phyloP scores from a whole-genome alignment of 2,329 filamentous ascomycete species.

The Fusarium concolor region DNA sequence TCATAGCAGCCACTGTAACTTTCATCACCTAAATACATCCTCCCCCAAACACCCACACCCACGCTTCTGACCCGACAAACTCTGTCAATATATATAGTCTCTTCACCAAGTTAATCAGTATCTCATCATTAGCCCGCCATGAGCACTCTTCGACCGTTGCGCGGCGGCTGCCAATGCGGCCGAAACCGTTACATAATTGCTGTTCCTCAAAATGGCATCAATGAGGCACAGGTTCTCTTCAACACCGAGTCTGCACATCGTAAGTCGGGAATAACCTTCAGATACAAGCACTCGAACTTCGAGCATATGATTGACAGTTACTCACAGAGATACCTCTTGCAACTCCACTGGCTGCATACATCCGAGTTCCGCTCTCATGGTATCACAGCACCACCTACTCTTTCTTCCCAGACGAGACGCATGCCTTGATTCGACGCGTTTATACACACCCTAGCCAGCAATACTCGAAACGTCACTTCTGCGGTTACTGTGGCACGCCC shows the following conservation, averaged over 20 bases:
- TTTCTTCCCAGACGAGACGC: slow-evolving; percentile 82
- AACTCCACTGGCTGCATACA: slow-evolving; percentile 80
- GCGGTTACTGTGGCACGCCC: slow-evolving; percentile 90
- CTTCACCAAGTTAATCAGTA: not conserved
- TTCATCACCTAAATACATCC: slow-evolving; percentile 12
- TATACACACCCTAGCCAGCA: slow-evolving; percentile 71
- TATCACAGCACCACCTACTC: slow-evolving; percentile 81
- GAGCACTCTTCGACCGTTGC: slow-evolving; percentile 67
- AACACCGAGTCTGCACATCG: slow-evolving; percentile 76
- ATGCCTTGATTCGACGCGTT: slow-evolving; percentile 71
- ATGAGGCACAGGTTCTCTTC: slow-evolving; percentile 77
- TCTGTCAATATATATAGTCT: not conserved
- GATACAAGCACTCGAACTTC: not conserved
- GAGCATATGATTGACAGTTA: slow-evolving; percentile 16
- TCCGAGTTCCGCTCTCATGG: slow-evolving; percentile 84
- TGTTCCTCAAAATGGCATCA: slow-evolving; percentile 68
- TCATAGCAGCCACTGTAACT: slow-evolving; percentile 10
- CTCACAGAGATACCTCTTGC: slow-evolving; percentile 72
- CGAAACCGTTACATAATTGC: slow-evolving; percentile 84
- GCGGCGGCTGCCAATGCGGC: slow-evolving; percentile 85
- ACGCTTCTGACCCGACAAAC: not conserved
- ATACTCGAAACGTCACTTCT: slow-evolving; percentile 80
- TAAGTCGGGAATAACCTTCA: slow-evolving; percentile 61
- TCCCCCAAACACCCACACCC: not conserved
- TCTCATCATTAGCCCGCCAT: slow-evolving; percentile 49